These are phyloP conservation scores for Mycosphaerella arachidis DNA, from an alignment of 2,329 filamentous ascomycete species.

Conservation along the genomic window DNA sequence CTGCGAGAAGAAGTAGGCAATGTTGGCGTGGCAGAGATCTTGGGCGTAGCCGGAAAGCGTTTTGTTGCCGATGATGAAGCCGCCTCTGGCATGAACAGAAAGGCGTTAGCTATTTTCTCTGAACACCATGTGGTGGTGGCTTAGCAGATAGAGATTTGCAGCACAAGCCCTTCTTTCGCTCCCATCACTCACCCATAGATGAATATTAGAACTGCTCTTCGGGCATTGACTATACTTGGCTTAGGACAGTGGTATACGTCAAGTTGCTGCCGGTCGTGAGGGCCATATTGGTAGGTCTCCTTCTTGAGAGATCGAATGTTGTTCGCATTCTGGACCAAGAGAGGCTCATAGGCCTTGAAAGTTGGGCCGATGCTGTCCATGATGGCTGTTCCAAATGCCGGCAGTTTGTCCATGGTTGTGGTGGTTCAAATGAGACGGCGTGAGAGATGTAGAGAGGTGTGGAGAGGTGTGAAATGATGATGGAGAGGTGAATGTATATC, in stretches of 20 bases:
- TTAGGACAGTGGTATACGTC: slow-evolving; percentile 36
- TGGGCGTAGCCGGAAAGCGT: slow-evolving; percentile 24
- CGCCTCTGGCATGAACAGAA: slow-evolving; percentile 15
- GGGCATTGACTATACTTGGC: slow-evolving; percentile 17
- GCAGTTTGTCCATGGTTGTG: slow-evolving; percentile 25
- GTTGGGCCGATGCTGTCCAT: slow-evolving; percentile 23
- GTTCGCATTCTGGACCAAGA: slow-evolving; percentile 22
- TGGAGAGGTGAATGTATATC: not conserved
- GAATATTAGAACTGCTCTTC: slow-evolving; percentile 27
- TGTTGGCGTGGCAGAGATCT: slow-evolving; percentile 35
- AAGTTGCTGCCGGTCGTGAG: slow-evolving; percentile 35
- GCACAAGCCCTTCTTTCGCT: no score
- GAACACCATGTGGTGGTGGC: no score
- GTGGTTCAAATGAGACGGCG: not conserved
- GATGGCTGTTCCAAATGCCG: slow-evolving; percentile 23
- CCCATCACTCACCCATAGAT: slow-evolving; percentile 25
- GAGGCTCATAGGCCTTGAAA: slow-evolving; percentile 20
- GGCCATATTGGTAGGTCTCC: slow-evolving; percentile 35
- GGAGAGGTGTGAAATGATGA: not conserved
- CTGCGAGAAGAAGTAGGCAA: slow-evolving; percentile 40
- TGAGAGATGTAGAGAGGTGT: not conserved
- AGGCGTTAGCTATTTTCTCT: no score
- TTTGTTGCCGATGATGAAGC: slow-evolving; percentile 34
- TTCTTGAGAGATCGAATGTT: slow-evolving; percentile 22
- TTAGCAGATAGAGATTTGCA: no score